Conservation (phyloP, 805 yeast genomes). For the Wickerhamiella lipophila region DNA sequence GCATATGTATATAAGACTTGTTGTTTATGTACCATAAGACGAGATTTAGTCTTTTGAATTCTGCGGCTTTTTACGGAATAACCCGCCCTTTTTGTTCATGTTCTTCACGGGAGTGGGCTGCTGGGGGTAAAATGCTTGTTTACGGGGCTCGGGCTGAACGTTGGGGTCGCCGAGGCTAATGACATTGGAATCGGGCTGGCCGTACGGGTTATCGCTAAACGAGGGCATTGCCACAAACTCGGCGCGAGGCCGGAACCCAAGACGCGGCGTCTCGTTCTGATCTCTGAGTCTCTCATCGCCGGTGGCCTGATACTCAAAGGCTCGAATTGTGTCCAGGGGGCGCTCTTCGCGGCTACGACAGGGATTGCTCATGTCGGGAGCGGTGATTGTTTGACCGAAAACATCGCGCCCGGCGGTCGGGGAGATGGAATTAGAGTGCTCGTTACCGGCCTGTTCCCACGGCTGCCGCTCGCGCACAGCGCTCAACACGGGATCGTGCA, state of each 20-base stretch:
- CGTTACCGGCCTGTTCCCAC: constrained; percentile 51
- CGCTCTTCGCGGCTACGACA: constrained; percentile 88
- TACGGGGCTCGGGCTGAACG: constrained; percentile 28
- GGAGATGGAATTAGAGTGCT: constrained; percentile 28
- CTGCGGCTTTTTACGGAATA: constrained; percentile 49
- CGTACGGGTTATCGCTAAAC: constrained; percentile 31
- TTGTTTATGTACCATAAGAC: neutral
- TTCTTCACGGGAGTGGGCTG: constrained; percentile 28
- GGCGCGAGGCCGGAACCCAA: constrained; percentile 82
- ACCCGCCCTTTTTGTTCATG: constrained; percentile 65
- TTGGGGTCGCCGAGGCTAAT: constrained; percentile 32
- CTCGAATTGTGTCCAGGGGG: constrained; percentile 89
- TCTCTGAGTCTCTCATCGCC: constrained; percentile 73
- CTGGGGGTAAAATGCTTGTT: constrained; percentile 33
- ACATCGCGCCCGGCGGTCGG: constrained; percentile 59
- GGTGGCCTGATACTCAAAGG: constrained; percentile 87
- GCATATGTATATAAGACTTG: neutral
- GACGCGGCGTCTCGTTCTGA: constrained; percentile 60
- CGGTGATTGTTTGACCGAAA: constrained; percentile 67
- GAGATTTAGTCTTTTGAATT: constrained; percentile 32
- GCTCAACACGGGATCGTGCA: constrained; percentile 79
- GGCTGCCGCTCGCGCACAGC: constrained; percentile 97
- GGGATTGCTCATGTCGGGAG: constrained; percentile 86
- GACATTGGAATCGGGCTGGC: constrained; percentile 28
- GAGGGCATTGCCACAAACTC: constrained; percentile 43